phyloP scores from a whole-genome alignment of 1,284 basidiomycete species.

The Lentinus polychrous region DNA sequence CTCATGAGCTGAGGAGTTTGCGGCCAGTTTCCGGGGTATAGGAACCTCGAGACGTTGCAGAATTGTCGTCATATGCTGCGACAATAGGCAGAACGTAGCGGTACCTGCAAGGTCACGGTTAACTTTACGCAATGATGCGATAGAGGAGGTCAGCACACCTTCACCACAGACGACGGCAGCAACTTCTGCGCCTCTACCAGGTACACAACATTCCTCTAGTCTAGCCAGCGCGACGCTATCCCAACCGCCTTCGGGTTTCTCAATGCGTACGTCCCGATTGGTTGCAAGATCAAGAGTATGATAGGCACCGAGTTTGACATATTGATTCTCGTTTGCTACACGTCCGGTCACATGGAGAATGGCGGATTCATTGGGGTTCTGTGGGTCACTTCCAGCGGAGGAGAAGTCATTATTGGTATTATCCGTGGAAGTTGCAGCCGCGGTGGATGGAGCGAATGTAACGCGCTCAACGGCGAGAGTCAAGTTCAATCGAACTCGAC shows the following conservation, averaged over 20 bases:
- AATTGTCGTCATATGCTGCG: conserved; percentile 95
- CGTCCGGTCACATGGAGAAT: conserved; percentile 85
- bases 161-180: conserved; percentile 96
- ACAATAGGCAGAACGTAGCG: conserved; percentile 91
- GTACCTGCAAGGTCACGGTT: conserved; percentile 46
- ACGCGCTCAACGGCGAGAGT: conserved; percentile 73
- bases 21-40: conserved; percentile 87
- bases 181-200: conserved; percentile 93
- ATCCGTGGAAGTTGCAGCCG: conserved; percentile 33
- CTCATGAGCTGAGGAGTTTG: conserved; percentile 77
- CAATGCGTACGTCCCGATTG: conserved; percentile 88
- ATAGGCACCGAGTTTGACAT: conserved; percentile 92
- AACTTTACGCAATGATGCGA: conserved; percentile 1
- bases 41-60: conserved; percentile 86
- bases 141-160: conserved; percentile 30
- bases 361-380: conserved; percentile 40
- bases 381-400: conserved; percentile 34
- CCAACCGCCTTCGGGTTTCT: conserved; percentile 79
- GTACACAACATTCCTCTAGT: conserved; percentile 82
- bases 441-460: conserved; percentile 64
- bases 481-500: conserved; percentile 79
- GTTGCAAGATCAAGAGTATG: conserved; percentile 94
- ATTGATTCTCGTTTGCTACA: conserved; percentile 85
- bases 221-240: conserved; percentile 83
- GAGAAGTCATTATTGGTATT: too few relatives aligned